A percentile compares a stretch with the other conserved stretches of the same genome.
These are phyloP conservation scores for Rhododendron griersonianum DNA, from an alignment of 148 eudicot species.

Conservation along the genomic window DNA sequence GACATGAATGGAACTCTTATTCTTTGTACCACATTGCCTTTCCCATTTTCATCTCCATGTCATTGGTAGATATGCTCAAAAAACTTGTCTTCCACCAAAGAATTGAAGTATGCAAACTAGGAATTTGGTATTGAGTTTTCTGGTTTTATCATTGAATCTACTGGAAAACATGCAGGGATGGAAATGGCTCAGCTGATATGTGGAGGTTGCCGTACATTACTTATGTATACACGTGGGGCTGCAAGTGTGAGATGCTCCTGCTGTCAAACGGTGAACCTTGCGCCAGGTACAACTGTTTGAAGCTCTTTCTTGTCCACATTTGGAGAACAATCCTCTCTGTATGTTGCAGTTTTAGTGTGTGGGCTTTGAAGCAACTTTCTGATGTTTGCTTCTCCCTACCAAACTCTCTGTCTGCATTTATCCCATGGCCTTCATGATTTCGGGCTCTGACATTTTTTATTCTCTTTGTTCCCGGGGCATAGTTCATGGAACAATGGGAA, in stretches of 20 bases:
- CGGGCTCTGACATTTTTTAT: neutral
- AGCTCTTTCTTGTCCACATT: neutral
- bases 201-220: conserved; percentile 68
- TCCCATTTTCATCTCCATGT: conserved; percentile 1
- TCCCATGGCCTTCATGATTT: neutral
- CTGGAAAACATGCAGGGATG: conserved; percentile 30
- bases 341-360: neutral
- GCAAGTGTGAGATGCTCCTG: conserved; percentile 80
- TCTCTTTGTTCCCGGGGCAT: neutral
- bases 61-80: neutral
- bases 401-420: neutral
- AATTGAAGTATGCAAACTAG: neutral
- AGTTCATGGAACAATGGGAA: conserved; percentile 1
- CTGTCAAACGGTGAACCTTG: conserved; percentile 65
- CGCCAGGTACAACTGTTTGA: conserved; percentile 17
- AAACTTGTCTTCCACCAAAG: neutral
- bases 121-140: neutral
- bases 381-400: neutral
- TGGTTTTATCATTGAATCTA: conserved; percentile 5
- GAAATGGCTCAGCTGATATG: conserved; percentile 73
- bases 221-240: conserved; percentile 78
- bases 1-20: neutral
- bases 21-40: neutral
- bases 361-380: neutral
- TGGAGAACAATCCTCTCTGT: neutral